Conservation (phyloP, 2,329 filamentous ascomycete genomes). For the Fusarium pseudonygamai region DNA sequence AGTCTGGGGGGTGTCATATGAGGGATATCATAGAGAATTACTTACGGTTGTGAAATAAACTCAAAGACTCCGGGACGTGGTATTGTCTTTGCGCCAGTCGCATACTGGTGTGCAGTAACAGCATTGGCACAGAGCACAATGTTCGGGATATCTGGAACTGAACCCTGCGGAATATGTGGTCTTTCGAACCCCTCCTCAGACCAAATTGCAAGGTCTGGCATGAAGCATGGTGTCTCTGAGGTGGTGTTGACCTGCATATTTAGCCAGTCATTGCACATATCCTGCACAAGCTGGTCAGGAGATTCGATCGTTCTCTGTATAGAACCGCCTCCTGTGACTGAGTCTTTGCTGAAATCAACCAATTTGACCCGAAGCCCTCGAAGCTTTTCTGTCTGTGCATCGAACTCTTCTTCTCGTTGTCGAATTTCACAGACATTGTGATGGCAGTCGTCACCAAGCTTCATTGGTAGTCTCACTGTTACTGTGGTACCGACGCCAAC, state of each 20-base stretch:
- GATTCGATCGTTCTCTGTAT: neutral
- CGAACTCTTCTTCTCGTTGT: constrained; percentile 42
- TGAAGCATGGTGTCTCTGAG: neutral
- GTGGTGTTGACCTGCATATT: constrained; percentile 32
- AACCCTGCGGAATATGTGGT: neutral
- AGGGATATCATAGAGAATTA: neutral
- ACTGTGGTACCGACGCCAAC: constrained; percentile 51
- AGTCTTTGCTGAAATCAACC: neutral
- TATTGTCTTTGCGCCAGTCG: constrained; percentile 27
- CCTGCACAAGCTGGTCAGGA: constrained; percentile 9
- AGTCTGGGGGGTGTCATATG: neutral
- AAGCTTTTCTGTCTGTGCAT: constrained; percentile 42
- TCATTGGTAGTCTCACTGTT: constrained; percentile 46
- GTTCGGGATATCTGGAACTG: constrained; percentile 25
- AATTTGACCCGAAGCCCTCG: constrained; percentile 43
- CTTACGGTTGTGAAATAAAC: constrained; percentile 53
- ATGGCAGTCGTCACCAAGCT: neutral
- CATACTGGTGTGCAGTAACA: constrained; percentile 44
- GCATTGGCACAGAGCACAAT: constrained; percentile 49
- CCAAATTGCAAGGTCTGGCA: constrained; percentile 45
- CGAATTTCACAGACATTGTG: neutral
- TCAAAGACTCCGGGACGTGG: constrained; percentile 44
- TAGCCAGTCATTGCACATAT: constrained; percentile 21
- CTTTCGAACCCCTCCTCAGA: constrained; percentile 22
- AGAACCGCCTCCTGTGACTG: neutral